phyloP scores from a whole-genome alignment of 129 eudicot species.

The Ambrosia trifida region DNA sequence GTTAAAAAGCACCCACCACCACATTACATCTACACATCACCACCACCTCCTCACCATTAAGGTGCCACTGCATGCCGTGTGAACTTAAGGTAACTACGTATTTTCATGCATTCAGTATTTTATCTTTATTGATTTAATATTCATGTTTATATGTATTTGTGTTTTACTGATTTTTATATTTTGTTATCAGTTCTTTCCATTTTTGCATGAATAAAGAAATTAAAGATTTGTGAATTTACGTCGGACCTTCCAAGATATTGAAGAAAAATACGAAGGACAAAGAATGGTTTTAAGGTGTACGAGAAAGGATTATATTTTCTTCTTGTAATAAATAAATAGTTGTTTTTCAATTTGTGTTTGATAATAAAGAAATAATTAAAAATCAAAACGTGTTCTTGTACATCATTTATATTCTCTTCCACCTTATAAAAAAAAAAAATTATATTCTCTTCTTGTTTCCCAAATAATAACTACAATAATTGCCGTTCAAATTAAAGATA shows the following conservation, averaged over 20 bases:
- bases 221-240: constrained; percentile 1
- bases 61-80: not conserved
- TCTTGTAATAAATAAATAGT: constrained; percentile 13
- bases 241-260: not conserved
- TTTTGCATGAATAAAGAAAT: constrained; percentile 1
- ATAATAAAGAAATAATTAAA: not conserved
- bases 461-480: too few relatives aligned
- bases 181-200: not conserved
- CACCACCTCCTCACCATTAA: constrained; percentile 38
- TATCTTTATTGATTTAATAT: not conserved
- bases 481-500: too few relatives aligned
- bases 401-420: too few relatives aligned
- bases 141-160: not conserved
- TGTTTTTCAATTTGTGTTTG: not conserved
- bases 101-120: constrained; percentile 7
- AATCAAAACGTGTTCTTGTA: not conserved
- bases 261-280: not conserved
- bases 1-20: constrained; percentile 36
- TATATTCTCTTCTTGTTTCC: too few relatives aligned
- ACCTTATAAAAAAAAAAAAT: too few relatives aligned
- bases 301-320: constrained; percentile 5
- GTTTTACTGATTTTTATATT: not conserved
- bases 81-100: not conserved
- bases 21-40: not conserved
- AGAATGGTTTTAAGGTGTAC: constrained; percentile 2